Conservation (phyloP, 2,329 filamentous ascomycete species). For the Byssochlamys sp. region DNA sequence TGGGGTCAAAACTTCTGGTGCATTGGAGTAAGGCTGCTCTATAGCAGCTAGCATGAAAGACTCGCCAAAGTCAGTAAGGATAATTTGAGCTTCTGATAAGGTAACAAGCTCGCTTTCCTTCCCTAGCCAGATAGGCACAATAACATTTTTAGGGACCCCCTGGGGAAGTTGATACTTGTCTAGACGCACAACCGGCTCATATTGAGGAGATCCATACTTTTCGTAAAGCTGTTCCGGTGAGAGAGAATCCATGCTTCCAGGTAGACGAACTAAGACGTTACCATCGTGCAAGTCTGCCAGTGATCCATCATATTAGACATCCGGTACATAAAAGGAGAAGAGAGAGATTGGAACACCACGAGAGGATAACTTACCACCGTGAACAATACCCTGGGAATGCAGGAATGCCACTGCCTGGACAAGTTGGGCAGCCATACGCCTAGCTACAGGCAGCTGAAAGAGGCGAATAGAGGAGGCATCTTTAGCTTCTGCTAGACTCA, state of each 20-base stretch:
- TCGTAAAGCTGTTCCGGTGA: slow-evolving; percentile 13
- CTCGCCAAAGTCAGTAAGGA: slow-evolving; percentile 20
- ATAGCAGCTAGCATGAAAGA: slow-evolving; percentile 11
- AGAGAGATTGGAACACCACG: no score
- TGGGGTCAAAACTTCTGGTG: slow-evolving; percentile 16
- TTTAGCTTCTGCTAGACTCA: slow-evolving; percentile 12
- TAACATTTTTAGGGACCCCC: slow-evolving; percentile 13
- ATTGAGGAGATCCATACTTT: slow-evolving; percentile 12
- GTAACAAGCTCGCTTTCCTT: slow-evolving; percentile 14
- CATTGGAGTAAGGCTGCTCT: slow-evolving; percentile 10
- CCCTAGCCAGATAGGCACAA: slow-evolving; percentile 16
- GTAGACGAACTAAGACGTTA: slow-evolving; percentile 16
- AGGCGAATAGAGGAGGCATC: slow-evolving; percentile 8
- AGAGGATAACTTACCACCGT: slow-evolving; percentile 13
- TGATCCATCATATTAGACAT: not conserved
- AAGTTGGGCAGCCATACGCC: slow-evolving; percentile 14
- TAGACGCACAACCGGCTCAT: slow-evolving; percentile 11
- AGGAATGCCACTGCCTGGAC: slow-evolving; percentile 14
- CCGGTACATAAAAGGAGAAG: no score
- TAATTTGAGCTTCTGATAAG: slow-evolving; percentile 14
- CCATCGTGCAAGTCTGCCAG: slow-evolving; percentile 13
- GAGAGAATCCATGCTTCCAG: slow-evolving; percentile 10
- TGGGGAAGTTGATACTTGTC: slow-evolving; percentile 12
- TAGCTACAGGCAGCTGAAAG: slow-evolving; percentile 6
- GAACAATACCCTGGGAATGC: slow-evolving; percentile 17